phyloP scores from a whole-genome alignment of 2,329 filamentous ascomycete species.

The Nothophoma quercina region DNA sequence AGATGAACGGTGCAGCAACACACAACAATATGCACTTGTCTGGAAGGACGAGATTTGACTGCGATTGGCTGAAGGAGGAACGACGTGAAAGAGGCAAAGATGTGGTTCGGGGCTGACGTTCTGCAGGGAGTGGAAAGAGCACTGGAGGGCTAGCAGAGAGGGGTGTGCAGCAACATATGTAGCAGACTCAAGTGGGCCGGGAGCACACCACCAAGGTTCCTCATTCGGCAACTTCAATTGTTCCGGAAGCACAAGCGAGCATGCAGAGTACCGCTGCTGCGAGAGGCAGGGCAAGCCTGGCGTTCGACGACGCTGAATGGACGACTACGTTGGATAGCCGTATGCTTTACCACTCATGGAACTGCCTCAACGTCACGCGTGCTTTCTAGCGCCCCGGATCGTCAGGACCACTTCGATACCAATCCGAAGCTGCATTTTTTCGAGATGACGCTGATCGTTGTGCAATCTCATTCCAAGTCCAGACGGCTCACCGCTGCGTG shows the following conservation, averaged over 20 bases:
- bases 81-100: background rate
- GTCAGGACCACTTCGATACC: constrained; percentile 31
- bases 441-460: constrained; percentile 13
- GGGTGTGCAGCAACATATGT: constrained; percentile 47
- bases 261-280: constrained; percentile 21
- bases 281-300: constrained; percentile 18
- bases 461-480: constrained; percentile 12
- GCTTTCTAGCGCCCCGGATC: constrained; percentile 27
- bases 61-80: background rate
- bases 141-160: constrained; percentile 29
- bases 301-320: constrained; percentile 21
- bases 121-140: constrained; percentile 20
- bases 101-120: constrained; percentile 12
- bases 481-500: constrained; percentile 1
- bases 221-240: constrained; percentile 32
- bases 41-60: background rate
- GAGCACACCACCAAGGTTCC: constrained; percentile 35
- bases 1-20: constrained; percentile 13
- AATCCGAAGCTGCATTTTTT: constrained; percentile 14
- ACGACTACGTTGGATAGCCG: constrained; percentile 33
- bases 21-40: background rate
- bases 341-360: constrained; percentile 32
- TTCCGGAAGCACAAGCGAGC: constrained; percentile 24
- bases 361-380: constrained; percentile 44
- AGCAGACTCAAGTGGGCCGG: constrained; percentile 37